These are phyloP conservation scores for Chrysoporthe deuterocubensis DNA, from an alignment of 2,329 filamentous ascomycete species.

Conservation along the genomic window DNA sequence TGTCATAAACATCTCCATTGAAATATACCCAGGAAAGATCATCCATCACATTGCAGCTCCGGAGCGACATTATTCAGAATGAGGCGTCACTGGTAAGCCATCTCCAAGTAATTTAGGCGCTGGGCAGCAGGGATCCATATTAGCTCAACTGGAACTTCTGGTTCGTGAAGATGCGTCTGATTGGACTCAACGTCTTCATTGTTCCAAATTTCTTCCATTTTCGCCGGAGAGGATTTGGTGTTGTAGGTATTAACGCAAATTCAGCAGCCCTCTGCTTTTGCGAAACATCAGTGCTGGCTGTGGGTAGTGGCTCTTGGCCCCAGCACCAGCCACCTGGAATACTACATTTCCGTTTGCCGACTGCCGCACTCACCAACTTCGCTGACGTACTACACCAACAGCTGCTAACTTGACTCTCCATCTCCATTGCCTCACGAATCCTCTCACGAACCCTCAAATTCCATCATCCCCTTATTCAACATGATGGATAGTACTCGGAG, in stretches of 20 bases:
- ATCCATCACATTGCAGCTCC: background rate
- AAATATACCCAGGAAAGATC: slow-evolving; percentile 1
- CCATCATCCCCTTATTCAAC: background rate
- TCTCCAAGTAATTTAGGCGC: background rate
- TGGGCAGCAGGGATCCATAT: background rate
- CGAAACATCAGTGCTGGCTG: background rate
- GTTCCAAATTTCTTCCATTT: too few species aligned
- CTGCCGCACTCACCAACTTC: background rate
- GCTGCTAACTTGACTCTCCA: background rate
- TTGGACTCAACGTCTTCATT: too few species aligned
- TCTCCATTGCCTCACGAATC: background rate
- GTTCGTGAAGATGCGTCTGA: too few species aligned
- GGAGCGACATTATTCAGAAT: background rate
- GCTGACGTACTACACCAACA: slow-evolving; percentile 4
- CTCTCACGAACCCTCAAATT: background rate
- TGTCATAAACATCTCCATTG: background rate
- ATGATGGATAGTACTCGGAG: background rate
- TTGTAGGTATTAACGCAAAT: background rate
- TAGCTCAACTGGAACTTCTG: too few species aligned
- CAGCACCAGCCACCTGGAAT: slow-evolving; percentile 7
- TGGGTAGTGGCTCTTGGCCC: background rate
- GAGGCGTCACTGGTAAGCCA: background rate
- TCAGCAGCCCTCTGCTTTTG: background rate
- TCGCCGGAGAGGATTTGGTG: too few species aligned
- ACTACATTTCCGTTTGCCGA: slow-evolving; percentile 1